A percentile compares a stretch with the other conserved stretches of the same genome.
Conservation (phyloP, 306 rosid species). For the Lathyrus oleraceus region DNA sequence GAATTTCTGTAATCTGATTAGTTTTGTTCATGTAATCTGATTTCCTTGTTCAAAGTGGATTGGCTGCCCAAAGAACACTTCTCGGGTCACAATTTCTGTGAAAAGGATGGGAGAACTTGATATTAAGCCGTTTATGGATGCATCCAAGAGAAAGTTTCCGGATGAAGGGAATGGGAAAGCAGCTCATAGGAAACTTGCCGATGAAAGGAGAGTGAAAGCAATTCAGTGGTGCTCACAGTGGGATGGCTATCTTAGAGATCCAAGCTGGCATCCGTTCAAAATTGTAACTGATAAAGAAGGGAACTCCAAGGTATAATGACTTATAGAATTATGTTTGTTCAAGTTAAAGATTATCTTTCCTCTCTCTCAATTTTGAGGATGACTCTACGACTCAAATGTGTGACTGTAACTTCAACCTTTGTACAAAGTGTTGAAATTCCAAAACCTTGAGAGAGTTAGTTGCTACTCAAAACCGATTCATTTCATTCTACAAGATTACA, state of each 20-base stretch:
- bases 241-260: conserved; percentile 63
- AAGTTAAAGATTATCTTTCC: not conserved
- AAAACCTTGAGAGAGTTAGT: no score
- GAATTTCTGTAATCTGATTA: not conserved
- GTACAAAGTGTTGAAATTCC: no score
- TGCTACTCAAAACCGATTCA: no score
- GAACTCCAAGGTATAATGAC: conserved; percentile 36
- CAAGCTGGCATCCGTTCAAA: conserved; percentile 87
- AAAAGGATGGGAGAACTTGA: conserved; percentile 53
- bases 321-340: conserved; percentile 5
- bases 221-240: conserved; percentile 51
- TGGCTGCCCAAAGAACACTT: not conserved
- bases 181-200: not conserved
- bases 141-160: conserved; percentile 41
- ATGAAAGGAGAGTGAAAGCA: conserved; percentile 46
- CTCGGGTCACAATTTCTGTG: conserved; percentile 44
- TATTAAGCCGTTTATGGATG: conserved; percentile 47
- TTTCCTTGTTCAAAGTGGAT: conserved; percentile 46
- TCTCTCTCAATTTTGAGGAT: not conserved
- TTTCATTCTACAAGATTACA: no score
- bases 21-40: conserved; percentile 13
- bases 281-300: conserved; percentile 36
- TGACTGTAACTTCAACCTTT: not conserved
- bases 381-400: not conserved
- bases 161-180: conserved; percentile 47